Evolutionary conservation across 1,284 basidiomycete species (phyloP), one percentile per base, ranked within the genome.

Genomic region (Apiotrichum porosum): DNA sequence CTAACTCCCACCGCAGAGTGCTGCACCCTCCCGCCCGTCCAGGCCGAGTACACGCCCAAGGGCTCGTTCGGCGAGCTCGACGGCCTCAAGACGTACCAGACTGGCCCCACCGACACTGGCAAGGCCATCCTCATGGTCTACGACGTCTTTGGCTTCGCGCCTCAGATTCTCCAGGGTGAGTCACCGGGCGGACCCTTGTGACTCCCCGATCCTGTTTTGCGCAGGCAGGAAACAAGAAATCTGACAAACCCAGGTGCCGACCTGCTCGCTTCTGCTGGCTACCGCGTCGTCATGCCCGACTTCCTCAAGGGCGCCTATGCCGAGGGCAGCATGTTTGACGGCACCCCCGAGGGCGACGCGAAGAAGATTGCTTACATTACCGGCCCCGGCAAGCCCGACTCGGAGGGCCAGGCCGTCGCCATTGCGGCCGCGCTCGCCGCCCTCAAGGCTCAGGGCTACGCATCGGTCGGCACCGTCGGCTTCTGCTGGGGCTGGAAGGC

Each of bases 11-110:
- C n/a, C 19, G 13, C 49, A 68, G 76, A 74, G n/a, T 77, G 76
- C 69, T 77, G 76, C 71, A 63, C 62, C 42, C 67, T 76, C 45
- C 74, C 76, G 22, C 75, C 76, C 37, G 75, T 75, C 47, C 57
- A 75, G 64, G 71, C 70, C 43, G 65, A 75, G 47, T 77, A 78
- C 68, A 68, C 72, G n/a, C 69, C 74, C 53, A 75, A 75, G 65
- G 77, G 77, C 28, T 47, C 54, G 8, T 75, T 63, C 49, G 42
- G 40, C 26, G 65, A 68, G 21, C 52, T 76, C 51, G 58, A 66
- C 24, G 75, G 68, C 31, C 57, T 71, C 51, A 74, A 74, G 61
- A 63, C 69, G 14, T 75, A 74, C 52, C 55, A 52, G 9, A 52
- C 61, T 26, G 68, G 72, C 36, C 54, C 60, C 23, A 60, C 61